A percentile compares a stretch with the other conserved stretches of the same genome.
Conservation (phyloP, 2,329 filamentous ascomycete species). For the Talaromyces sp. region DNA sequence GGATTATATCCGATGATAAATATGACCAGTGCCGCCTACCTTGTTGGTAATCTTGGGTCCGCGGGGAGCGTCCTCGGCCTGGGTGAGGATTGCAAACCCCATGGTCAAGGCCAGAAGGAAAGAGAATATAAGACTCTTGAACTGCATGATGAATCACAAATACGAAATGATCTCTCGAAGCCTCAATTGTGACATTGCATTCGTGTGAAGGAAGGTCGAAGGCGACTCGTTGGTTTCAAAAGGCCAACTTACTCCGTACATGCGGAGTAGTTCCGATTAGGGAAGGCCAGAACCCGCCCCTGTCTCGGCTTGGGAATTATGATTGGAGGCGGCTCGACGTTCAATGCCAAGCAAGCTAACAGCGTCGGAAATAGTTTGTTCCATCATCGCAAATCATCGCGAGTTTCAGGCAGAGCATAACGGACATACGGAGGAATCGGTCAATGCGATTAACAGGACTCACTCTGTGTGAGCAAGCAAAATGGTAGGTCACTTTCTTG, state of each 20-base stretch:
- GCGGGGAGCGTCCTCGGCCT: conserved; percentile 61
- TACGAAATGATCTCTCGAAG: not conserved
- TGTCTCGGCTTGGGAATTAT: conserved; percentile 19
- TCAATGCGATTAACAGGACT: not conserved
- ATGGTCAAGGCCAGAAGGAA: conserved; percentile 72
- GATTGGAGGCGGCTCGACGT: conserved; percentile 4
- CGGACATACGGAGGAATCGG: not conserved
- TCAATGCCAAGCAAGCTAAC: not conserved
- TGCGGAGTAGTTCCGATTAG: conserved; percentile 15
- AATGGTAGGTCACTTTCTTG: conserved; percentile 5
- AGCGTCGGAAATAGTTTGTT: conserved; percentile 34
- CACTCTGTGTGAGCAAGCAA: not conserved
- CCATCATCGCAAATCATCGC: conserved; percentile 17
- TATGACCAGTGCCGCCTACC: conserved; percentile 43
- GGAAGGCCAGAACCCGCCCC: conserved; percentile 22
- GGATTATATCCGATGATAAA: not conserved
- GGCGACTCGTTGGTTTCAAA: not conserved
- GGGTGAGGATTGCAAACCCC: conserved; percentile 63
- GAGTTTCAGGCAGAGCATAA: not conserved
- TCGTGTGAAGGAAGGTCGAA: conserved; percentile 20
- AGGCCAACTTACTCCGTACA: conserved; percentile 20
- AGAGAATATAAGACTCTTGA: conserved; percentile 48
- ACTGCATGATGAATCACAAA: conserved; percentile 28
- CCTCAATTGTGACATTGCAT: not conserved
- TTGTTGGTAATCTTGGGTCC: conserved; percentile 95